Percentiles rank a stretch among this genome's conserved stretches.
Conservation (phyloP, 129 eudicot genomes). For the Deinandra increscens region DNA sequence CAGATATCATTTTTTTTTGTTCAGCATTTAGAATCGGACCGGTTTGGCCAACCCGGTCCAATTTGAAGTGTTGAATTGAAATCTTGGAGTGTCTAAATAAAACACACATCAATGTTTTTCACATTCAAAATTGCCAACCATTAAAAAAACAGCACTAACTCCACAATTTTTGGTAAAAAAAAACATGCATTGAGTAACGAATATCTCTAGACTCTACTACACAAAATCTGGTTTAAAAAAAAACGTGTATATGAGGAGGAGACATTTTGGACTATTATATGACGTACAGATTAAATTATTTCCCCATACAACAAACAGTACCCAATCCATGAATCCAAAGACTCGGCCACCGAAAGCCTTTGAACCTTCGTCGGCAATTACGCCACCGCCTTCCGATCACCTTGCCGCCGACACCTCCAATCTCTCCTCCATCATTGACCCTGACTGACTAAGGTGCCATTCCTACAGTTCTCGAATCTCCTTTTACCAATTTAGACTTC, state of each 20-base stretch:
- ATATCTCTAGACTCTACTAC: too few relatives aligned
- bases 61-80: too few relatives aligned
- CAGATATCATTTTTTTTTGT: too few relatives aligned
- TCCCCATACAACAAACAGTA: too few relatives aligned
- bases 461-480: background rate
- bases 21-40: too few relatives aligned
- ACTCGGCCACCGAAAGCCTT: background rate
- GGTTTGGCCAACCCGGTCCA: too few relatives aligned
- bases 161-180: background rate
- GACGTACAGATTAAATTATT: too few relatives aligned
- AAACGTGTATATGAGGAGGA: background rate
- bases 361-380: constrained; percentile 19
- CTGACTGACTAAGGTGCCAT: background rate
- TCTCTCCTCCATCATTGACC: background rate
- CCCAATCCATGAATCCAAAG: background rate
- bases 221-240: background rate
- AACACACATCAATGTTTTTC: too few relatives aligned
- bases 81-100: too few relatives aligned
- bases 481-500: constrained; percentile 8
- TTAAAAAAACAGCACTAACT: too few relatives aligned
- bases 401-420: constrained; percentile 10
- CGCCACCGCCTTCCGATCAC: constrained; percentile 24
- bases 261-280: constrained; percentile 6
- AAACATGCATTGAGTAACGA: constrained; percentile 21
- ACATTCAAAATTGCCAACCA: too few relatives aligned